Conservation (phyloP, 129 eudicot species). For the Helianthus annuus region DNA sequence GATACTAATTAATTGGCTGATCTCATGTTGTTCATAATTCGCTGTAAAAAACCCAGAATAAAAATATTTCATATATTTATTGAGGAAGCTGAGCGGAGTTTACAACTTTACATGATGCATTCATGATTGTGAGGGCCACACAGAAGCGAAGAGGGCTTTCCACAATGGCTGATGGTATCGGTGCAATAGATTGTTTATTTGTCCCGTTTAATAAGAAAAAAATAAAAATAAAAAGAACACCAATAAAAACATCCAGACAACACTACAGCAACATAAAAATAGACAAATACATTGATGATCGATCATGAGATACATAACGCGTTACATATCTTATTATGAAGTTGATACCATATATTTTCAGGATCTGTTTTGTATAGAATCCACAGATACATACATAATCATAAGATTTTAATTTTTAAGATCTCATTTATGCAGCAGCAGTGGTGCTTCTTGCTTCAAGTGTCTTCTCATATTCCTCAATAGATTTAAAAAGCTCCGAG, state of each 20-base stretch:
- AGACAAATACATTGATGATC: neutral
- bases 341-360: slow-evolving; percentile 13
- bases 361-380: slow-evolving; percentile 18
- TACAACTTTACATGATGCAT: slow-evolving; percentile 93
- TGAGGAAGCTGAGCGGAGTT: slow-evolving; percentile 82
- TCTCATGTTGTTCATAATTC: neutral
- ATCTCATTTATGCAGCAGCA: slow-evolving; percentile 7
- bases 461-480: slow-evolving; percentile 93
- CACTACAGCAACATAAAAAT: too few species aligned
- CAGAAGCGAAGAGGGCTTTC: slow-evolving; percentile 44
- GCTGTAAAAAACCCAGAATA: too few species aligned
- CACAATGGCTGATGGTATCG: slow-evolving; percentile 85
- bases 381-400: slow-evolving; percentile 18
- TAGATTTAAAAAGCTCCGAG: slow-evolving; percentile 90
- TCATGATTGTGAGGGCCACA: slow-evolving; percentile 83
- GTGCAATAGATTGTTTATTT: slow-evolving; percentile 57
- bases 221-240: neutral
- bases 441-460: slow-evolving; percentile 52
- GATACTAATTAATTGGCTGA: neutral
- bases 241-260: neutral
- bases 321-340: slow-evolving; percentile 1
- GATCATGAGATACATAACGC: neutral
- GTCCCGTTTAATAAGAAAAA: neutral
- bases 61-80: slow-evolving; percentile 32
- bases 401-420: neutral